These are phyloP conservation scores for Leccinum ochraceum DNA, from an alignment of 768 basidiomycete species.

Conservation along the genomic window DNA sequence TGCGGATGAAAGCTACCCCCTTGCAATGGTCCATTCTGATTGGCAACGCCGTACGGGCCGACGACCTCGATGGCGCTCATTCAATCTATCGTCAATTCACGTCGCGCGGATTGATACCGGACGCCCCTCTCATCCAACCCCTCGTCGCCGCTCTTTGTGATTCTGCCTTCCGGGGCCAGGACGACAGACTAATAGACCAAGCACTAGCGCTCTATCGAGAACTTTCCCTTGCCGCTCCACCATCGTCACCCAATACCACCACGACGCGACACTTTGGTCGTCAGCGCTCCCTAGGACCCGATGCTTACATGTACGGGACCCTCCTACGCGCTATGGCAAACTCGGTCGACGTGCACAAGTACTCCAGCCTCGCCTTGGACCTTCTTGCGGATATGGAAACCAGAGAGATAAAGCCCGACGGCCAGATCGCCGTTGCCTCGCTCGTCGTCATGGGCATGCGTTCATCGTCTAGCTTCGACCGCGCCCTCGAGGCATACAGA, in stretches of 20 bases:
- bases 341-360: slow-evolving; percentile 48
- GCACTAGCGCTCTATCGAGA: slow-evolving; percentile 58
- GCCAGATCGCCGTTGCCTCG: slow-evolving; percentile 48
- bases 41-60: slow-evolving; percentile 45
- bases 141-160: slow-evolving; percentile 54
- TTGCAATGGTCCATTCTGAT: slow-evolving; percentile 59
- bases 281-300: slow-evolving; percentile 45
- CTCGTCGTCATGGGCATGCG: slow-evolving; percentile 70
- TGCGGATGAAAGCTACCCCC: slow-evolving; percentile 42
- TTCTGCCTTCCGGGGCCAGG: slow-evolving; percentile 33
- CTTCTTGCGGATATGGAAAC: slow-evolving; percentile 69
- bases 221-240: slow-evolving; percentile 38
- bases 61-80: slow-evolving; percentile 43
- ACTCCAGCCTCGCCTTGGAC: slow-evolving; percentile 46
- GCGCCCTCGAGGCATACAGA: slow-evolving; percentile 65
- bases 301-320: slow-evolving; percentile 53
- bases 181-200: slow-evolving; percentile 47
- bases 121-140: slow-evolving; percentile 53
- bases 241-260: slow-evolving; percentile 16
- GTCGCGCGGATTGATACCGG: slow-evolving; percentile 45
- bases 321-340: slow-evolving; percentile 50
- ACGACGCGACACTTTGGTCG: slow-evolving; percentile 23
- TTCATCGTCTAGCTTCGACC: slow-evolving; percentile 48
- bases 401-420: slow-evolving; percentile 46
- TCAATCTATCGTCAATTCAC: slow-evolving; percentile 51